Evolutionary conservation across 208 protist genomes (phyloP).

Genomic region (Trypanosoma melophagium): DNA sequence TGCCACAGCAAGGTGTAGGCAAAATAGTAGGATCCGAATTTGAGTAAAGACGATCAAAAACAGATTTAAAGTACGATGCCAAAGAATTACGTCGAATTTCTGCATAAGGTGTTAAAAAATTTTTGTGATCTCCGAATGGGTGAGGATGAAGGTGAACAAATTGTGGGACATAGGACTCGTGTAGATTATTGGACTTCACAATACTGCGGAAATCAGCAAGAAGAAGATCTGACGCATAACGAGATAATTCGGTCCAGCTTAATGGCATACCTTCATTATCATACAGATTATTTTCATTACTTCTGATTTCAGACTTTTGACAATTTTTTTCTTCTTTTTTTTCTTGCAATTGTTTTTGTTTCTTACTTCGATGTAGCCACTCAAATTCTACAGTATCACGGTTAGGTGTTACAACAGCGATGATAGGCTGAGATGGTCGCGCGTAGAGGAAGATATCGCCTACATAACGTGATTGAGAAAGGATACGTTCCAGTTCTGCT

Average conservation of each 20-base stretch:
- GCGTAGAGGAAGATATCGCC: conserved; percentile 87
- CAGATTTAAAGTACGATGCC: conserved; percentile 64
- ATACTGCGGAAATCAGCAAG: conserved; percentile 58
- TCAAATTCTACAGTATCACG: conserved; percentile 85
- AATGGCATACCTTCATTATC: conserved; percentile 19
- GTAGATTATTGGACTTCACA: conserved; percentile 50
- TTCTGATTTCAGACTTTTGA: background rate
- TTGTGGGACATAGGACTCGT: conserved; percentile 56
- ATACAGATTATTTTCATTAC: background rate
- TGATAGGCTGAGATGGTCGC: conserved; percentile 61
- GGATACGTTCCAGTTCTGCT: conserved; percentile 69
- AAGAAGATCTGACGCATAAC: conserved; percentile 60
- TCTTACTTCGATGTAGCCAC: conserved; percentile 39
- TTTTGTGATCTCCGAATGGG: conserved; percentile 75
- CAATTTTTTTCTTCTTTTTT: conserved; percentile 1
- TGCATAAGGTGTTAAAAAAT: conserved; percentile 76
- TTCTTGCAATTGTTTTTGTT: conserved; percentile 26
- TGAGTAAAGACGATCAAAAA: conserved; percentile 63
- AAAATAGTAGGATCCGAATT: background rate
- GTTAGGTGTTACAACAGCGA: conserved; percentile 85
- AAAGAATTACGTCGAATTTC: conserved; percentile 61
- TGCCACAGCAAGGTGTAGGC: background rate
- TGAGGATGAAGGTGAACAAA: conserved; percentile 88
- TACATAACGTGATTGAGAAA: conserved; percentile 75
- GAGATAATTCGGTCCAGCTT: conserved; percentile 69